A percentile compares a stretch with the other conserved stretches of the same genome.
Evolutionary conservation across 2,329 filamentous ascomycete genomes (phyloP).

Genomic region (Penicillium sp.): DNA sequence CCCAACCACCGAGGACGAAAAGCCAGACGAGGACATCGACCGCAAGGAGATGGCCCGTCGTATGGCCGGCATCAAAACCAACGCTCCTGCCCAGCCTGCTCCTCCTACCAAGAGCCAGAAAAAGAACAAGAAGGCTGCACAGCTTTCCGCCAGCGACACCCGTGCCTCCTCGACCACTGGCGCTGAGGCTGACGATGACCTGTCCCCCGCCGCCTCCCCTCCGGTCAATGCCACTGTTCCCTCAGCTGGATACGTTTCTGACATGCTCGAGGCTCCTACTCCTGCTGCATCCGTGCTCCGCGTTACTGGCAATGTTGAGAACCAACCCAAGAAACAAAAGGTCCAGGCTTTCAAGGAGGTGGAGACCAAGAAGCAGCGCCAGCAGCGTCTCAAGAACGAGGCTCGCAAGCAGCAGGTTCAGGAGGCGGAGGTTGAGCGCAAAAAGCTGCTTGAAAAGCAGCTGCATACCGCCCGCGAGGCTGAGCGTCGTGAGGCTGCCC

Average conservation of each 20-base stretch:
- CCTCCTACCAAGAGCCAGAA: conserved; percentile 50
- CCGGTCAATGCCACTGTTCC: conserved; percentile 46
- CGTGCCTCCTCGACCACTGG: conserved; percentile 69
- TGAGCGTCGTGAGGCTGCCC: conserved; percentile 72
- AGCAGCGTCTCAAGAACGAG: conserved; percentile 87
- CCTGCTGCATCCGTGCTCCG: conserved; percentile 73
- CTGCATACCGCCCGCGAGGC: conserved; percentile 76
- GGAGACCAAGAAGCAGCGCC: conserved; percentile 92
- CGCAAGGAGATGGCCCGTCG: conserved; percentile 76
- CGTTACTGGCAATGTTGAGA: conserved; percentile 66
- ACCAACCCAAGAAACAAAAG: conserved; percentile 58
- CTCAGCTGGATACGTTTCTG: conserved; percentile 68
- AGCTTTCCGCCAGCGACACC: conserved; percentile 53
- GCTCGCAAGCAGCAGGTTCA: conserved; percentile 71
- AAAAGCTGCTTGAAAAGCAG: conserved; percentile 75
- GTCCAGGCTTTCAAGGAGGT: conserved; percentile 62
- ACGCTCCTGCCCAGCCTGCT: conserved; percentile 56
- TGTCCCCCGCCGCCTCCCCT: conserved; percentile 69
- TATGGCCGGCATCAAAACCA: conserved; percentile 62
- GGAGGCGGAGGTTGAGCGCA: conserved; percentile 75
- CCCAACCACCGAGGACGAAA: conserved; percentile 30
- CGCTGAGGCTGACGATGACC: conserved; percentile 77
- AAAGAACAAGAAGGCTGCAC: conserved; percentile 66
- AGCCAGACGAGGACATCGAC: conserved; percentile 60
- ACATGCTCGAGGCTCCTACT: conserved; percentile 80